These are phyloP conservation scores for Acmispon strigosus DNA, from an alignment of 306 rosid species.

Conservation along the genomic window DNA sequence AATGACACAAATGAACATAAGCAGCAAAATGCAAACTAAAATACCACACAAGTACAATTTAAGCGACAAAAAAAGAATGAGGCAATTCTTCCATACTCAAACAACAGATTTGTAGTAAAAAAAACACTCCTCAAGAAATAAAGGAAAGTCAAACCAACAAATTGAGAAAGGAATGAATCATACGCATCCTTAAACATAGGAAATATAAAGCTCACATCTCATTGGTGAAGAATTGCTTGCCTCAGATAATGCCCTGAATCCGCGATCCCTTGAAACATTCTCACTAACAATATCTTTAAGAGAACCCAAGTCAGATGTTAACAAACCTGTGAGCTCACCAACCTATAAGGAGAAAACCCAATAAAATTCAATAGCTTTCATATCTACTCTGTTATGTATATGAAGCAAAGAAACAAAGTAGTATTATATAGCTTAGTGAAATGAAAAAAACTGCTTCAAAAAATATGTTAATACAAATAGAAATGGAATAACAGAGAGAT, in stretches of 20 bases:
- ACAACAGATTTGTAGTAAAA: background rate
- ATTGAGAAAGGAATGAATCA: conserved; percentile 28
- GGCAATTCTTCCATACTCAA: background rate
- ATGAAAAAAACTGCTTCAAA: background rate
- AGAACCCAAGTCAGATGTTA: conserved; percentile 89
- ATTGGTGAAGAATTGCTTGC: conserved; percentile 96
- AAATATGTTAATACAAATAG: background rate
- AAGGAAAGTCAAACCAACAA: conserved; percentile 8
- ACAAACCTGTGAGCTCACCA: conserved; percentile 87
- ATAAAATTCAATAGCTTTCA: conserved; percentile 17
- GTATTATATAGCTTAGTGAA: background rate
- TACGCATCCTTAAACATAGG: conserved; percentile 48
- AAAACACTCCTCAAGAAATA: conserved; percentile 16
- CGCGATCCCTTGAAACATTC: conserved; percentile 90
- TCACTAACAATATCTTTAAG: conserved; percentile 72
- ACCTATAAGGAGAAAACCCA: conserved; percentile 50
- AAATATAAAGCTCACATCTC: conserved; percentile 90
- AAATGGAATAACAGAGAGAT: background rate
- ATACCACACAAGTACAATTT: background rate
- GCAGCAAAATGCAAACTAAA: conserved; percentile 21
- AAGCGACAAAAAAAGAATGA: conserved; percentile 8
- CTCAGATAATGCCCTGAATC: conserved; percentile 97
- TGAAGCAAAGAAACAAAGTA: background rate
- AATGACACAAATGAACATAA: conserved; percentile 2
- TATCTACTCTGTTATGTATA: background rate